These are phyloP conservation scores for Quercus agrifolia DNA, from an alignment of 306 rosid species.

Conservation along the genomic window DNA sequence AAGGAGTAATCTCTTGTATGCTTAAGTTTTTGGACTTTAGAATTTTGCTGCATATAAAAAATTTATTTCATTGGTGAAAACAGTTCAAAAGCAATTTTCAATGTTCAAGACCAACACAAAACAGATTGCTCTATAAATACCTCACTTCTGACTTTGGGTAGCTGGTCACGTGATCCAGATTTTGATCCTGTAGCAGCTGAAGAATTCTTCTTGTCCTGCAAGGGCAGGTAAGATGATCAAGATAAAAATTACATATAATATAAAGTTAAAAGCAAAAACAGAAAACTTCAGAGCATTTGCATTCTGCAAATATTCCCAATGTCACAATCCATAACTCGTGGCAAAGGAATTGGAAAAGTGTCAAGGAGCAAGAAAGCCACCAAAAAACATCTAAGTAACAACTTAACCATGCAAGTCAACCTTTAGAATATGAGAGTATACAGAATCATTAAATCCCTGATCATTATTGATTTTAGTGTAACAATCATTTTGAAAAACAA, in stretches of 20 bases:
- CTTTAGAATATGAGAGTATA: background rate
- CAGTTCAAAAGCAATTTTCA: background rate
- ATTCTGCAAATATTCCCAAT: background rate
- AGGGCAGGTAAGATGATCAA: constrained; percentile 24
- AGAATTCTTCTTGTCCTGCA: constrained; percentile 54
- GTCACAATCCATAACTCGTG: background rate
- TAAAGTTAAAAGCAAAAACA: constrained; percentile 3
- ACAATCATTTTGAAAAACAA: background rate
- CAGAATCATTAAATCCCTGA: background rate
- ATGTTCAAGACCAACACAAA: background rate
- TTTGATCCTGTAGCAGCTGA: constrained; percentile 44
- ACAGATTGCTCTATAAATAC: constrained; percentile 39
- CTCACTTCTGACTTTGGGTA: constrained; percentile 49
- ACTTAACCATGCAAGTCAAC: background rate
- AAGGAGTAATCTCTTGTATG: constrained; percentile 89
- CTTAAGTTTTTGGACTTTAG: constrained; percentile 68
- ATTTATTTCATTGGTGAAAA: constrained; percentile 16
- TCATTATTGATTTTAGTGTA: background rate
- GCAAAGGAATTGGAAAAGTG: background rate
- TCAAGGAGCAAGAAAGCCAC: background rate
- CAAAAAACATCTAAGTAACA: background rate
- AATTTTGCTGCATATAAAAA: constrained; percentile 43
- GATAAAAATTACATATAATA: constrained; percentile 18
- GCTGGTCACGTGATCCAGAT: constrained; percentile 31
- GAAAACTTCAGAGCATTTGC: constrained; percentile 6